Percentiles rank a stretch among this genome's conserved stretches.
These are phyloP conservation scores for Graphilbum sp. DNA, from an alignment of 2,329 filamentous ascomycete genomes.

Conservation along the genomic window DNA sequence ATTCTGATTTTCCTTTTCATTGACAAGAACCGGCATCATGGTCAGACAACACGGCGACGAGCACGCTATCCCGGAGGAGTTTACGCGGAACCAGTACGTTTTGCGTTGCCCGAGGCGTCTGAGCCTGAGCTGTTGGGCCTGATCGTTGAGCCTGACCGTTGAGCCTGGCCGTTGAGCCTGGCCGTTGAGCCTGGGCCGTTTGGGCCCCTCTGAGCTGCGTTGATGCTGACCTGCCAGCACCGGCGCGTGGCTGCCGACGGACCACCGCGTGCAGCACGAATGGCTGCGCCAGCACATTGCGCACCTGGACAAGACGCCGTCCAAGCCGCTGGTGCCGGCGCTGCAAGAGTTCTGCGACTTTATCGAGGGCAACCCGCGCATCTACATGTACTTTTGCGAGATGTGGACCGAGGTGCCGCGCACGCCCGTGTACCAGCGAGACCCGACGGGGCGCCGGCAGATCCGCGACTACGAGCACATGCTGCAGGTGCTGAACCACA, in stretches of 20 bases:
- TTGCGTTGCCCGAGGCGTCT: too few species aligned
- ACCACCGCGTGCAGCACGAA: conserved; percentile 43
- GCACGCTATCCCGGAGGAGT: conserved; percentile 32
- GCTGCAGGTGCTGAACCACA: conserved; percentile 48
- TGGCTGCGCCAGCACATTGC: conserved; percentile 43
- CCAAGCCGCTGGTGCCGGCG: conserved; percentile 37
- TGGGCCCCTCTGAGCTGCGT: background rate
- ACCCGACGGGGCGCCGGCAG: conserved; percentile 45
- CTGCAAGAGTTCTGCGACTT: conserved; percentile 47
- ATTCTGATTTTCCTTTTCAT: background rate
- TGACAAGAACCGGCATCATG: conserved; percentile 18
- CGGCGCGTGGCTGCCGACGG: conserved; percentile 46
- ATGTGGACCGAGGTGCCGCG: conserved; percentile 55
- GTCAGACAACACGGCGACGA: conserved; percentile 33
- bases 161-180: too few species aligned
- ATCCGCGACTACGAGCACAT: conserved; percentile 52
- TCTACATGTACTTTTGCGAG: conserved; percentile 48
- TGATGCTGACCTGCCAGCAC: conserved; percentile 18
- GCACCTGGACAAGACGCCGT: conserved; percentile 32
- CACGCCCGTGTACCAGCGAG: conserved; percentile 40
- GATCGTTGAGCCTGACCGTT: too few species aligned
- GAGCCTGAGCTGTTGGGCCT: too few species aligned
- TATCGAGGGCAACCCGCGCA: conserved; percentile 45
- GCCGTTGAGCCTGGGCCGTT: too few species aligned
- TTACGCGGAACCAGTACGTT: conserved; percentile 27